phyloP scores from a whole-genome alignment of 2,329 filamentous ascomycete species.

The Metarhizium anisopliae region DNA sequence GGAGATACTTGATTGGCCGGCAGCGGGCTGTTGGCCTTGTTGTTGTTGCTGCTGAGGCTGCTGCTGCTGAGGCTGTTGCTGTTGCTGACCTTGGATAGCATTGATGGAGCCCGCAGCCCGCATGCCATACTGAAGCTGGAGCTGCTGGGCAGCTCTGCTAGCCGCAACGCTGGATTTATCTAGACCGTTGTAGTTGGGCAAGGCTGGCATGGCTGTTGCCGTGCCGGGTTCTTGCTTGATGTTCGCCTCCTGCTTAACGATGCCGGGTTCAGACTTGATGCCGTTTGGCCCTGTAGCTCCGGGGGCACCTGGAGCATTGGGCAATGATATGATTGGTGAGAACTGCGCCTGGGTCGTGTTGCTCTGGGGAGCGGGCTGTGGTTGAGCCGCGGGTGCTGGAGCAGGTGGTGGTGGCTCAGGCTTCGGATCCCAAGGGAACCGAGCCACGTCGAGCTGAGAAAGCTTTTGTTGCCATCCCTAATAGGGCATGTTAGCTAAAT shows the following conservation, averaged over 20 bases:
- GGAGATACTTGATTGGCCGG: slow-evolving; percentile 13
- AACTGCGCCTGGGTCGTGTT: slow-evolving; percentile 21
- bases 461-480: slow-evolving; percentile 95
- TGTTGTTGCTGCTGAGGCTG: slow-evolving; percentile 18
- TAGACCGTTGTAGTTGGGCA: slow-evolving; percentile 22
- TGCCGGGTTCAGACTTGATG: slow-evolving; percentile 33
- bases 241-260: slow-evolving; percentile 40
- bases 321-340: slow-evolving; percentile 21
- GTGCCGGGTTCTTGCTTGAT: slow-evolving; percentile 36
- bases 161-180: slow-evolving; percentile 36
- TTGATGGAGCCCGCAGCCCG: slow-evolving; percentile 59
- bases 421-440: slow-evolving; percentile 92
- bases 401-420: slow-evolving; percentile 45
- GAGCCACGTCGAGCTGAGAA: slow-evolving; percentile 71
- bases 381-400: slow-evolving; percentile 20
- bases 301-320: slow-evolving; percentile 18
- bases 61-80: slow-evolving; percentile 18
- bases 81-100: slow-evolving; percentile 41
- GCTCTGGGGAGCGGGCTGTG: slow-evolving; percentile 13
- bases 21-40: slow-evolving; percentile 12
- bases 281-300: slow-evolving; percentile 23
- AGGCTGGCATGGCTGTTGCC: slow-evolving; percentile 20
- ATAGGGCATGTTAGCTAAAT: slow-evolving; percentile 7
- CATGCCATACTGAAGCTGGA: slow-evolving; percentile 51
- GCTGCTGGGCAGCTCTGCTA: slow-evolving; percentile 45